phyloP scores from a whole-genome alignment of 2,329 filamentous ascomycete species.

The Paradendryphiella salina region DNA sequence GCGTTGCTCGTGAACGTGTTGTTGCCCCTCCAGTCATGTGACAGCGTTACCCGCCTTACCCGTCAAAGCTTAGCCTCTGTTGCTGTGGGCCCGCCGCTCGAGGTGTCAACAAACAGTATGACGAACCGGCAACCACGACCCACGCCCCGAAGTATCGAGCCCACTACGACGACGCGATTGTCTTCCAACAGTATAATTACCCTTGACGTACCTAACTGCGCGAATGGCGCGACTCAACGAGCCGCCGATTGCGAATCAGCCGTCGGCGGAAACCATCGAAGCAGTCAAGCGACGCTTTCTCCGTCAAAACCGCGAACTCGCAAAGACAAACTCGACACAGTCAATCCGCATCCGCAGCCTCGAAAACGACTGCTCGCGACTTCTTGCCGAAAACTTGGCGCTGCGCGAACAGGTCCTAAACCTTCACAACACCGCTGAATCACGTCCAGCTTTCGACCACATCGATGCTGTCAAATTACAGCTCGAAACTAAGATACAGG shows the following conservation, averaged over 20 bases:
- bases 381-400: conserved; percentile 77
- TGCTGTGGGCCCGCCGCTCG: conserved; percentile 23
- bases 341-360: conserved; percentile 75
- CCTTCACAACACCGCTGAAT: conserved; percentile 68
- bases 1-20: conserved; percentile 12
- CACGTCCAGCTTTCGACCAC: conserved; percentile 65
- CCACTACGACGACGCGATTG: conserved; percentile 13
- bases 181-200: conserved; percentile 34
- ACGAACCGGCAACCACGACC: conserved; percentile 9
- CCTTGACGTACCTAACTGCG: conserved; percentile 46
- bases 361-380: conserved; percentile 73
- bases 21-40: conserved; percentile 36
- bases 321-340: conserved; percentile 73
- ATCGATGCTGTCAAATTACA: conserved; percentile 70
- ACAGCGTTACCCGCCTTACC: conserved; percentile 8
- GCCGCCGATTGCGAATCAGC: conserved; percentile 53
- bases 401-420: conserved; percentile 71
- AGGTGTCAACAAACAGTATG: conserved; percentile 36
- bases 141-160: background rate
- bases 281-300: conserved; percentile 72
- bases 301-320: conserved; percentile 82
- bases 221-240: conserved; percentile 83
- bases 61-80: conserved; percentile 14
- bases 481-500: conserved; percentile 71
- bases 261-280: conserved; percentile 69